Evolutionary conservation across 2,329 filamentous ascomycete species (phyloP).

Genomic region (Calonectria pseudoturangicola): DNA sequence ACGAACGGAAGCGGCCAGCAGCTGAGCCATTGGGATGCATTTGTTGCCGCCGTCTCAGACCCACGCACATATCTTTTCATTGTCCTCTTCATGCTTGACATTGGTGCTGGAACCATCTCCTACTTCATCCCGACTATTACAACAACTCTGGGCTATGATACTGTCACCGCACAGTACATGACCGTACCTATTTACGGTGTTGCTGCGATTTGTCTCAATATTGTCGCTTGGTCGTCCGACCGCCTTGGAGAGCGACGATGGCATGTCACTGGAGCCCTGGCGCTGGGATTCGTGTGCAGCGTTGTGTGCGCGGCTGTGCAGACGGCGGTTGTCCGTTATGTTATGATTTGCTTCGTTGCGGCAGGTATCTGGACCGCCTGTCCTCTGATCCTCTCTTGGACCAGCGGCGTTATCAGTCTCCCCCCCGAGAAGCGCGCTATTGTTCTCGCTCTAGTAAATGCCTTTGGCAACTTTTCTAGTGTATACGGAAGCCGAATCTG

Average conservation of each 20-base stretch:
- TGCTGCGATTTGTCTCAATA: constrained; percentile 16
- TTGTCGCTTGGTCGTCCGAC: constrained; percentile 36
- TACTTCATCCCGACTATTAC: constrained; percentile 74
- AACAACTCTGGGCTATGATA: constrained; percentile 67
- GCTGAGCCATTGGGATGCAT: constrained; percentile 39
- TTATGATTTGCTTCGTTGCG: constrained; percentile 42
- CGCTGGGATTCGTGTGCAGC: constrained; percentile 9
- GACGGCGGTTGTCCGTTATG: constrained; percentile 25
- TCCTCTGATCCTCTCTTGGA: constrained; percentile 42
- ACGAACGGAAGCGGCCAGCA: neutral
- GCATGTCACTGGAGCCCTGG: constrained; percentile 29
- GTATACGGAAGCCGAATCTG: constrained; percentile 39
- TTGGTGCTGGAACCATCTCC: constrained; percentile 68
- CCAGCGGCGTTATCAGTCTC: constrained; percentile 26
- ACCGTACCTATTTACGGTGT: constrained; percentile 35
- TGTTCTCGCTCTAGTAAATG: constrained; percentile 35
- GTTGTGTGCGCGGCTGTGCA: constrained; percentile 23
- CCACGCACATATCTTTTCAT: constrained; percentile 66
- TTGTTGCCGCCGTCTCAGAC: constrained; percentile 35
- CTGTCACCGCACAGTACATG: constrained; percentile 58
- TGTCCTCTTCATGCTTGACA: constrained; percentile 68
- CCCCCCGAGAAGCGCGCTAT: constrained; percentile 37
- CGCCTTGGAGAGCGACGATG: constrained; percentile 30
- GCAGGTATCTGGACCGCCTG: constrained; percentile 32
- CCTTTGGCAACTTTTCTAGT: constrained; percentile 36